phyloP scores from a whole-genome alignment of 1,139 yeast genomes.

The Magnusiomyces sp. region DNA sequence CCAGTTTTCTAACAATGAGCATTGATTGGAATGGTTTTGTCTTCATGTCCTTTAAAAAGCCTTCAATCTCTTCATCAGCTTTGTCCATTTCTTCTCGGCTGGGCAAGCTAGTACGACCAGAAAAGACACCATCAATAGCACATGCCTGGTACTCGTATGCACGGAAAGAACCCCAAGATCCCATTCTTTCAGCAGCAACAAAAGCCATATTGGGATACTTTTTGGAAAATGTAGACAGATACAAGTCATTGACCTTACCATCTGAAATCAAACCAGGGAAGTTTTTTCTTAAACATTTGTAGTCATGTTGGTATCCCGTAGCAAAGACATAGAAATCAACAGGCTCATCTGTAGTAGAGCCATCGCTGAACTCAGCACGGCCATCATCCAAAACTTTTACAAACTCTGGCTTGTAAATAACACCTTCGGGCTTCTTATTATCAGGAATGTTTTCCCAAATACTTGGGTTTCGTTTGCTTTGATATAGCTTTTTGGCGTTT shows the following conservation, averaged over 20 bases:
- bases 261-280: not conserved
- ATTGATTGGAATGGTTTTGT: slow-evolving; percentile 2
- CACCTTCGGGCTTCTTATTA: not conserved
- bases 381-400: not conserved
- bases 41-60: not conserved
- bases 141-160: slow-evolving; percentile 2
- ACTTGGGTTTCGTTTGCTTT: slow-evolving; percentile 2
- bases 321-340: not conserved
- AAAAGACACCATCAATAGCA: slow-evolving; percentile 1
- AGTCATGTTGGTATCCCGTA: slow-evolving; percentile 1
- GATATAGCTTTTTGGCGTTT: not conserved
- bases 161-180: not conserved
- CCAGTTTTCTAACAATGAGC: slow-evolving; percentile 1
- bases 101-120: not conserved
- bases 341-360: not conserved
- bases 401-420: not conserved
- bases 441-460: slow-evolving; percentile 1
- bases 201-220: not conserved
- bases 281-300: not conserved
- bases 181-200: not conserved
- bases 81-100: not conserved
- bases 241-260: not conserved
- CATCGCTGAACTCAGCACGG: not conserved
- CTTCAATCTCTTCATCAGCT: not conserved
- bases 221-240: not conserved